Percentiles rank a stretch among this genome's conserved stretches.
These are phyloP conservation scores for Arthrobotrys conoides DNA, from an alignment of 2,329 filamentous ascomycete species.

Conservation along the genomic window DNA sequence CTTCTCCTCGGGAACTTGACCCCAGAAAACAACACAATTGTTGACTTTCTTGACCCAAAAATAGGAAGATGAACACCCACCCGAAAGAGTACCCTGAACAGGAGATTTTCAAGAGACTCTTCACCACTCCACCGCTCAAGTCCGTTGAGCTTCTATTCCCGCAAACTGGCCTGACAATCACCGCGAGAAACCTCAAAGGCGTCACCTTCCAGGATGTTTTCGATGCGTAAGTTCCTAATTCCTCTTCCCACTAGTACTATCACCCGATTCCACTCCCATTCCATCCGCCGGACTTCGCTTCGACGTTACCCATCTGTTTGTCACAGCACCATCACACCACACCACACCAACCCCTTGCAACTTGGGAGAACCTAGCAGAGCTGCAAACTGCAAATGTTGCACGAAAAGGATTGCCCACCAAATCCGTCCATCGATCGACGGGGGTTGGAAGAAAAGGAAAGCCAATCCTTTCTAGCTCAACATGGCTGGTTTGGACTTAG, in stretches of 20 bases:
- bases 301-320: conserved; percentile 27
- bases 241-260: background rate
- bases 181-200: conserved; percentile 90
- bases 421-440: conserved; percentile 11
- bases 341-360: background rate
- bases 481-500: conserved; percentile 16
- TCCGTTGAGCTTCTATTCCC: conserved; percentile 95
- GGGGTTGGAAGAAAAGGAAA: conserved; percentile 4
- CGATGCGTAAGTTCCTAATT: conserved; percentile 72
- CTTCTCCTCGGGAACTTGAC: conserved; percentile 1
- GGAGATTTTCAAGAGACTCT: conserved; percentile 82
- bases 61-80: conserved; percentile 94
- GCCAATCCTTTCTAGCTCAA: conserved; percentile 6
- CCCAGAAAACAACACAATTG: conserved; percentile 26
- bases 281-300: conserved; percentile 36
- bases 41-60: background rate
- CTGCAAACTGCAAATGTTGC: conserved; percentile 26
- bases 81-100: conserved; percentile 79
- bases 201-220: conserved; percentile 97
- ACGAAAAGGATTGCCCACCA: conserved; percentile 13
- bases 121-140: conserved; percentile 87
- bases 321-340: conserved; percentile 28
- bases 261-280: conserved; percentile 22
- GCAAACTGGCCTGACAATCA: conserved; percentile 82
- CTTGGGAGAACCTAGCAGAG: background rate